Percentiles rank a stretch among this genome's conserved stretches.
phyloP scores from a whole-genome alignment of 192 early-diverging fungal species.

The Entomortierella parvispora region DNA sequence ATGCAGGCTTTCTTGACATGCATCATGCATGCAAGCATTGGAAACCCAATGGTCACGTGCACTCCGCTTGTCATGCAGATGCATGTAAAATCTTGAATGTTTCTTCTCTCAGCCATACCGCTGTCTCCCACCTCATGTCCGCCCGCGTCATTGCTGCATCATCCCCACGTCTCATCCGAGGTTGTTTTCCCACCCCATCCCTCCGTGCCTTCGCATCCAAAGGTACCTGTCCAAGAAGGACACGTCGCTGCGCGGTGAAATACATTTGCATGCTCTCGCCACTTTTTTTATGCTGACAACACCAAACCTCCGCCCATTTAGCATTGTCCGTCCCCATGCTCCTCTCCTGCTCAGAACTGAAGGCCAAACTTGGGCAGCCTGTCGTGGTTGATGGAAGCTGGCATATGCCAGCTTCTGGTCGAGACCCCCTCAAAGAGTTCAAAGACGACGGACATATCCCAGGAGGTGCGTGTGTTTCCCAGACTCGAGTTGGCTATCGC shows the following conservation, averaged over 20 bases:
- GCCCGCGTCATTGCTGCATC: no score
- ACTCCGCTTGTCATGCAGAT: no score
- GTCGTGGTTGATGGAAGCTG: slow-evolving; percentile 92
- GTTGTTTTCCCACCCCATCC: no score
- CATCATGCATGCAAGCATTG: background rate
- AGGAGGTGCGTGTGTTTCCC: slow-evolving; percentile 17
- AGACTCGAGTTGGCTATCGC: background rate
- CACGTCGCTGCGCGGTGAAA: no score
- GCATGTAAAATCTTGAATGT: no score
- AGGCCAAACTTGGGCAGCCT: slow-evolving; percentile 65
- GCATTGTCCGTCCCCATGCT: slow-evolving; percentile 46
- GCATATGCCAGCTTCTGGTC: slow-evolving; percentile 83
- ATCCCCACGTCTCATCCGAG: no score
- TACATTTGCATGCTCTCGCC: no score
- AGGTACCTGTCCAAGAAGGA: no score
- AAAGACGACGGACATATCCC: slow-evolving; percentile 60
- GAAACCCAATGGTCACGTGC: no score
- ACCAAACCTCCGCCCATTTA: background rate
- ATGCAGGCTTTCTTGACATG: background rate
- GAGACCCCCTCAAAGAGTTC: slow-evolving; percentile 79
- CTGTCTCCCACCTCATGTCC: background rate
- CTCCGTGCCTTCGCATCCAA: no score
- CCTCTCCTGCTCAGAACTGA: slow-evolving; percentile 33
- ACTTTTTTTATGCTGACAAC: no score
- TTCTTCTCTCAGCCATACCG: no score